These are phyloP conservation scores for Curvularia lunata DNA, from an alignment of 2,329 filamentous ascomycete genomes.

Conservation along the genomic window DNA sequence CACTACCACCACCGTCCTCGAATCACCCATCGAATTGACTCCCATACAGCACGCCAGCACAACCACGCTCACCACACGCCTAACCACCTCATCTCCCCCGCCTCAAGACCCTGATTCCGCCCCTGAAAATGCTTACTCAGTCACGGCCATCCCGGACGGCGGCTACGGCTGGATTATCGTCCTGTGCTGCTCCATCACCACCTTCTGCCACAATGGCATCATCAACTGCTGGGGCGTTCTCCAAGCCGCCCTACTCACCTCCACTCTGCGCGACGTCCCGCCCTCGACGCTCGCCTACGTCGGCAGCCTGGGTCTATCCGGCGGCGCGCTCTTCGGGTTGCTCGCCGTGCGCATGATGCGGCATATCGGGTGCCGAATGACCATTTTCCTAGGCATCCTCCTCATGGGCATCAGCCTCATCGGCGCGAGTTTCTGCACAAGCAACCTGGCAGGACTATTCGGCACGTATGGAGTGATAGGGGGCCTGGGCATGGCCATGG, in stretches of 20 bases:
- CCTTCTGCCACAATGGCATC: slow-evolving; percentile 61
- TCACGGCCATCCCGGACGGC: slow-evolving; percentile 55
- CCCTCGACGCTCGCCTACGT: slow-evolving; percentile 65
- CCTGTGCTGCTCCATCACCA: slow-evolving; percentile 56
- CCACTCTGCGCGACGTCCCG: slow-evolving; percentile 52
- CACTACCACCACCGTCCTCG: background rate
- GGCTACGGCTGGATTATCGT: slow-evolving; percentile 66
- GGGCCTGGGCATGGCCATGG: slow-evolving; percentile 51
- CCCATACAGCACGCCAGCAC: background rate
- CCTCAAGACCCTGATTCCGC: slow-evolving; percentile 10
- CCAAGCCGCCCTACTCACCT: slow-evolving; percentile 62
- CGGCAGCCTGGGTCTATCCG: slow-evolving; percentile 59
- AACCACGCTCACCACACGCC: background rate
- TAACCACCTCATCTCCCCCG: background rate
- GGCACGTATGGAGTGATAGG: slow-evolving; percentile 56
- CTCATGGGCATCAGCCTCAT: slow-evolving; percentile 60
- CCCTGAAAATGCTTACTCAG: slow-evolving; percentile 27
- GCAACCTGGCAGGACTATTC: slow-evolving; percentile 57
- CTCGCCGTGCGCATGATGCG: slow-evolving; percentile 60
- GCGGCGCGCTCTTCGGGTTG: slow-evolving; percentile 60
- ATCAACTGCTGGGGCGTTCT: slow-evolving; percentile 67
- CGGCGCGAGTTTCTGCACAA: slow-evolving; percentile 55
- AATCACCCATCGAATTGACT: background rate
- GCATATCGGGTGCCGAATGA: slow-evolving; percentile 56
- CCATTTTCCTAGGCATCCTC: slow-evolving; percentile 58